A percentile compares a stretch with the other conserved stretches of the same genome.
Evolutionary conservation across 2,329 filamentous ascomycete species (phyloP).

Genomic region (Botrytis cinerea): DNA sequence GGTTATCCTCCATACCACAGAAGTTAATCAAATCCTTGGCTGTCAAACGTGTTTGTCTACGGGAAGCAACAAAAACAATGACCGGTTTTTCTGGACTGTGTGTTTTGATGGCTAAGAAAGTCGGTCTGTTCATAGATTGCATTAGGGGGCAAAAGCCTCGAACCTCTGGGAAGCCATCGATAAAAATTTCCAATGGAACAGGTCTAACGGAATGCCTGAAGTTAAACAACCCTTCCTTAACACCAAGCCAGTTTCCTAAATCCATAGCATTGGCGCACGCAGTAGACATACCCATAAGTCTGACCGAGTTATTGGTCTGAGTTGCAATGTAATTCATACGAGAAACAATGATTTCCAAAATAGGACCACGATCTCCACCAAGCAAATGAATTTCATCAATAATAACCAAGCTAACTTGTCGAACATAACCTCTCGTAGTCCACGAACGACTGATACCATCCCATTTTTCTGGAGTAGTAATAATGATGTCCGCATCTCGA

Average conservation of each 20-base stretch:
- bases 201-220: constrained; percentile 96
- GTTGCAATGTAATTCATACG: constrained; percentile 98
- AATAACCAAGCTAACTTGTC: constrained; percentile 92
- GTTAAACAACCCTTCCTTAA: constrained; percentile 94
- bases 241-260: constrained; percentile 93
- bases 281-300: constrained; percentile 97
- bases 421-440: constrained; percentile 96
- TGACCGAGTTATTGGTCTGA: constrained; percentile 84
- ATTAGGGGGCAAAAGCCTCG: constrained; percentile 95
- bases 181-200: constrained; percentile 93
- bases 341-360: constrained; percentile 93
- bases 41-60: constrained; percentile 90
- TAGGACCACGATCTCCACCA: constrained; percentile 94
- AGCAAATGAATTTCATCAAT: constrained; percentile 98
- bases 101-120: constrained; percentile 92
- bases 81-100: constrained; percentile 97
- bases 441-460: constrained; percentile 98
- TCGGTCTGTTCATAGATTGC: constrained; percentile 98
- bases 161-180: constrained; percentile 94
- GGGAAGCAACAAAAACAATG: constrained; percentile 96
- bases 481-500: constrained; percentile 93
- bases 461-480: constrained; percentile 99
- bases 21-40: constrained; percentile 96
- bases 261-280: constrained; percentile 95
- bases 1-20: constrained; percentile 98